Evolutionary conservation across 345 rosid genomes (phyloP).

Genomic region (Odontarrhena argentea): DNA sequence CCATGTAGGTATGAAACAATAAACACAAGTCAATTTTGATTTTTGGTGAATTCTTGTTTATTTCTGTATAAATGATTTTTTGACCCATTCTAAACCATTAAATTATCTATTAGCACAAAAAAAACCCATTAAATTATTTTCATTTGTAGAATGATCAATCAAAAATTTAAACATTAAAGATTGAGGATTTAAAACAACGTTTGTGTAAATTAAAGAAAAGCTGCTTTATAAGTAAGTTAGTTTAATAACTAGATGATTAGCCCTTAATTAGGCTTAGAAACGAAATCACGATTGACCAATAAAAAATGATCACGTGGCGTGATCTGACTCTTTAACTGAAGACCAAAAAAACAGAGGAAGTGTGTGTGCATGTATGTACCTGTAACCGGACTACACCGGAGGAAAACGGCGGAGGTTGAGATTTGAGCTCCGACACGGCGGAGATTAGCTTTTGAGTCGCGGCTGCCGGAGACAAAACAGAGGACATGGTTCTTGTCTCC

Average conservation of each 20-base stretch:
- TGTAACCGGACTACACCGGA: conserved; percentile 85
- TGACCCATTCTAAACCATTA: background rate
- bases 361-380: conserved; percentile 40
- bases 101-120: background rate
- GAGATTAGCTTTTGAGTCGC: conserved; percentile 62
- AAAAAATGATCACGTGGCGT: conserved; percentile 51
- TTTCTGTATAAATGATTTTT: too few relatives aligned
- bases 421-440: conserved; percentile 55
- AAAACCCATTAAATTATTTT: too few relatives aligned
- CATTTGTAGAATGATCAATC: background rate
- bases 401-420: conserved; percentile 53
- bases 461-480: conserved; percentile 50
- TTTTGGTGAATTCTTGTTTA: background rate
- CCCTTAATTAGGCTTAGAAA: too few relatives aligned
- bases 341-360: background rate
- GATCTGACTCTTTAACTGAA: conserved; percentile 26
- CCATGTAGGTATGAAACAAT: background rate
- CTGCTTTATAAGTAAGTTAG: background rate
- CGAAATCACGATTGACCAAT: conserved; percentile 24
- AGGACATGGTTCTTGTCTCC: conserved; percentile 54
- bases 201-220: background rate
- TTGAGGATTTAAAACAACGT: background rate
- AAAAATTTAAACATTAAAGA: background rate
- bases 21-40: background rate
- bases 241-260: background rate